Evolutionary conservation across 768 basidiomycete genomes (phyloP).

Genomic region (Thelephora ganbajun): DNA sequence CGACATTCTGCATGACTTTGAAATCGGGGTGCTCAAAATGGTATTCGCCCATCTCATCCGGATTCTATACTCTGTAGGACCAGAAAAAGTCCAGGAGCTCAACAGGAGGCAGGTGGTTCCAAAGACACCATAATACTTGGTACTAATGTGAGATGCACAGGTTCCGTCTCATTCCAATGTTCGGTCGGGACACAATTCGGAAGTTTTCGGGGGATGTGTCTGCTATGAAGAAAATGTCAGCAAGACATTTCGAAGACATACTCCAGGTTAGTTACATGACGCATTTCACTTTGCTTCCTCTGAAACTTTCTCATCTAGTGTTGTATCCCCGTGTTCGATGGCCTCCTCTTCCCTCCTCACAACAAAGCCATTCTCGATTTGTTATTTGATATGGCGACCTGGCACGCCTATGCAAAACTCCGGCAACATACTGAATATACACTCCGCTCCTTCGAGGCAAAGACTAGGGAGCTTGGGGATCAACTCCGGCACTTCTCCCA

Average conservation of each 20-base stretch:
- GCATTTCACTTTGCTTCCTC: background rate
- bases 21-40: background rate
- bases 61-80: background rate
- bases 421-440: constrained; percentile 9
- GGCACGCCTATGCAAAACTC: constrained; percentile 12
- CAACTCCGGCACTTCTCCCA: background rate
- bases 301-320: constrained; percentile 1
- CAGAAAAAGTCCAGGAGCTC: background rate
- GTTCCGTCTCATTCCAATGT: background rate
- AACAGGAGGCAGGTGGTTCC: background rate
- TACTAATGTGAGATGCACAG: background rate
- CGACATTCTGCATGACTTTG: constrained; percentile 2
- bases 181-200: constrained; percentile 2
- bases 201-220: constrained; percentile 1
- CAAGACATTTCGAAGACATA: constrained; percentile 5
- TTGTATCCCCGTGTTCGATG: constrained; percentile 6
- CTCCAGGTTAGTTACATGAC: constrained; percentile 1
- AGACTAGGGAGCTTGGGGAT: background rate
- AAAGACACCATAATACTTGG: background rate
- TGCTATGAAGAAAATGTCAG: constrained; percentile 4
- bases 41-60: constrained; percentile 1
- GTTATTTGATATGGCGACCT: constrained; percentile 7
- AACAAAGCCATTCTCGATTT: constrained; percentile 7
- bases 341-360: constrained; percentile 6
- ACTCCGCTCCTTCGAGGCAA: constrained; percentile 3